Conservation (phyloP, 2,329 filamentous ascomycete species). For the Penicillium sp. region DNA sequence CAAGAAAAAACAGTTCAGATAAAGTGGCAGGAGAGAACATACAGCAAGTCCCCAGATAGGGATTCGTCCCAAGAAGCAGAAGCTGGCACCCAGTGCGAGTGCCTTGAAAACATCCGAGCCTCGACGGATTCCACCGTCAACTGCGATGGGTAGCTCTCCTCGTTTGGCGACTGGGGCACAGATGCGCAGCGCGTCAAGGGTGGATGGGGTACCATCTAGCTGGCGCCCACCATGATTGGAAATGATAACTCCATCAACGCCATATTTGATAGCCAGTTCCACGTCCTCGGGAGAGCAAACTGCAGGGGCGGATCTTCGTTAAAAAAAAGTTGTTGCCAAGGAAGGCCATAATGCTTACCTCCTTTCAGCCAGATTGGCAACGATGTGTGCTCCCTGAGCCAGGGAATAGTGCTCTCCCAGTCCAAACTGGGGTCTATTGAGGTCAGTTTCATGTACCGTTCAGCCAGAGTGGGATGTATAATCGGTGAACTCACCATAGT, state of each 20-base stretch:
- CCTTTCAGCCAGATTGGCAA: constrained; percentile 47
- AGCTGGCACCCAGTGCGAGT: constrained; percentile 38
- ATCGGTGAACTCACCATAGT: constrained; percentile 29
- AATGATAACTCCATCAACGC: constrained; percentile 41
- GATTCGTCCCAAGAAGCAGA: constrained; percentile 38
- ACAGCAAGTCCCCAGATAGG: constrained; percentile 34
- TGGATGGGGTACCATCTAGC: constrained; percentile 43
- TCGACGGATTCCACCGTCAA: constrained; percentile 42
- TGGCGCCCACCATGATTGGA: constrained; percentile 47
- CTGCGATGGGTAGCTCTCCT: constrained; percentile 37
- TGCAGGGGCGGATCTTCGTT: neutral
- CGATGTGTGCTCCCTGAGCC: constrained; percentile 53
- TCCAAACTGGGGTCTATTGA: constrained; percentile 44
- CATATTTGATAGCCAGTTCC: constrained; percentile 38
- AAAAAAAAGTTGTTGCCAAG: neutral
- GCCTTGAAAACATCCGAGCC: constrained; percentile 45
- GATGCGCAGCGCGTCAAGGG: constrained; percentile 39
- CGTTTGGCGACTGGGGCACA: constrained; percentile 33
- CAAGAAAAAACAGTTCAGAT: neutral
- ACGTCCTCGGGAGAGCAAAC: constrained; percentile 41
- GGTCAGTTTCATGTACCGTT: neutral
- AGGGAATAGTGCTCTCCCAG: constrained; percentile 57
- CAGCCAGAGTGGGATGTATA: too few relatives aligned
- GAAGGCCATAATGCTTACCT: constrained; percentile 27
- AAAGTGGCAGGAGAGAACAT: neutral